These are phyloP conservation scores for Aspergillus sp. DNA, from an alignment of 2,329 filamentous ascomycete species.

Conservation along the genomic window DNA sequence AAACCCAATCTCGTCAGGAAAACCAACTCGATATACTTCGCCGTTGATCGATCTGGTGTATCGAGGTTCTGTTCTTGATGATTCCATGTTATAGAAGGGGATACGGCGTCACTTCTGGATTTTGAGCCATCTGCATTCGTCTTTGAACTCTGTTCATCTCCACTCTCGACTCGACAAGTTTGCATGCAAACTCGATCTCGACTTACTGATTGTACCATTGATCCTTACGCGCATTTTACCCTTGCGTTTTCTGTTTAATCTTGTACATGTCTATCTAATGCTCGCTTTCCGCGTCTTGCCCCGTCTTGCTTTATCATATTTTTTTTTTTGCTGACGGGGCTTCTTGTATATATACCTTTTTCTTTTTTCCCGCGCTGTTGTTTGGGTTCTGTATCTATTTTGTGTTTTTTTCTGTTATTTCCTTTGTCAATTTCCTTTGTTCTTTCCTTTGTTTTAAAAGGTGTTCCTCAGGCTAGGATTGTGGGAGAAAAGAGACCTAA, in stretches of 20 bases:
- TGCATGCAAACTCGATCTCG: background rate
- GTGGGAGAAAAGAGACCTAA: conserved; percentile 1
- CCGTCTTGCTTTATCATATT: background rate
- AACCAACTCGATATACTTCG: too few relatives aligned
- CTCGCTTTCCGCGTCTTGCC: background rate
- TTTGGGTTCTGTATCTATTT: background rate
- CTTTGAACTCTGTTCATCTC: background rate
- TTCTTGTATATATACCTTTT: conserved; percentile 2
- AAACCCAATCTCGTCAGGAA: conserved; percentile 17
- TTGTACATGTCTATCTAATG: conserved; percentile 8
- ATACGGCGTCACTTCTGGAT: too few relatives aligned
- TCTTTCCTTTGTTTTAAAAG: background rate
- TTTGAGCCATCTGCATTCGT: too few relatives aligned
- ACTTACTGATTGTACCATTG: conserved; percentile 1
- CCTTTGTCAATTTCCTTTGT: background rate
- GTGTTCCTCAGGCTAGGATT: background rate
- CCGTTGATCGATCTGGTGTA: too few relatives aligned
- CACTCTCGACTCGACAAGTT: background rate
- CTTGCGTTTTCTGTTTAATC: conserved; percentile 7
- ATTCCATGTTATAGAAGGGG: too few relatives aligned
- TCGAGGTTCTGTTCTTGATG: too few relatives aligned
- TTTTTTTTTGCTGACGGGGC: background rate
- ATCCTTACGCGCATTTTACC: background rate
- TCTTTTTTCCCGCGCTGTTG: background rate
- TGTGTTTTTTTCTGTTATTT: background rate